Conservation (phyloP, 1,139 yeast species). For the Cylindricascospora bacillispora region DNA sequence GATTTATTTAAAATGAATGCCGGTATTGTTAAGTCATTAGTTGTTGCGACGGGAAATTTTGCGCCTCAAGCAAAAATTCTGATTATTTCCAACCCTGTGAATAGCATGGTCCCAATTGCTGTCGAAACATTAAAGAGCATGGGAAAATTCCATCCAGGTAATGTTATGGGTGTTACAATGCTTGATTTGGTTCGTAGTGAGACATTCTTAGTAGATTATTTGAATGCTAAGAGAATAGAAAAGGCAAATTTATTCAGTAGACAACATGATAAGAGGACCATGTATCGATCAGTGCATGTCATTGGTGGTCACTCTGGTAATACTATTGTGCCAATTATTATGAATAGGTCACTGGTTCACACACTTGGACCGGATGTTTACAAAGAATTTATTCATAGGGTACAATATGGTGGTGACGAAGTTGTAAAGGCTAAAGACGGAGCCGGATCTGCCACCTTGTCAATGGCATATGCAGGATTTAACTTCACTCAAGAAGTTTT, state of each 20-base stretch:
- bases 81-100: conserved; percentile 65
- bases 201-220: conserved; percentile 41
- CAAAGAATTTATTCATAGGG: conserved; percentile 41
- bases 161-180: conserved; percentile 62
- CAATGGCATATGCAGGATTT: conserved; percentile 71
- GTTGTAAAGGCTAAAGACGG: conserved; percentile 58
- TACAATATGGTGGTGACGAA: conserved; percentile 71
- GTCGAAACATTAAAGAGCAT: conserved; percentile 50
- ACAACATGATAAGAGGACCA: conserved; percentile 20
- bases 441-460: conserved; percentile 64
- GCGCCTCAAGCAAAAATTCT: conserved; percentile 54
- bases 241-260: conserved; percentile 3
- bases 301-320: conserved; percentile 73
- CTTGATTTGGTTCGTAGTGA: conserved; percentile 60
- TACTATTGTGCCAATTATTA: conserved; percentile 50
- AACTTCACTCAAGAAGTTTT: conserved; percentile 36
- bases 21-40: conserved; percentile 48
- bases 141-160: conserved; percentile 42
- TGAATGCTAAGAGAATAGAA: conserved; percentile 3
- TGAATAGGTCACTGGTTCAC: conserved; percentile 9
- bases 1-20: conserved; percentile 68
- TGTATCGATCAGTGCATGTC: conserved; percentile 43
- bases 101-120: conserved; percentile 64
- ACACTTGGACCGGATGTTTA: conserved; percentile 26
- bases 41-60: conserved; percentile 42